phyloP scores from a whole-genome alignment of 2,329 filamentous ascomycete species.

The Paraconiothyrium brasiliense region DNA sequence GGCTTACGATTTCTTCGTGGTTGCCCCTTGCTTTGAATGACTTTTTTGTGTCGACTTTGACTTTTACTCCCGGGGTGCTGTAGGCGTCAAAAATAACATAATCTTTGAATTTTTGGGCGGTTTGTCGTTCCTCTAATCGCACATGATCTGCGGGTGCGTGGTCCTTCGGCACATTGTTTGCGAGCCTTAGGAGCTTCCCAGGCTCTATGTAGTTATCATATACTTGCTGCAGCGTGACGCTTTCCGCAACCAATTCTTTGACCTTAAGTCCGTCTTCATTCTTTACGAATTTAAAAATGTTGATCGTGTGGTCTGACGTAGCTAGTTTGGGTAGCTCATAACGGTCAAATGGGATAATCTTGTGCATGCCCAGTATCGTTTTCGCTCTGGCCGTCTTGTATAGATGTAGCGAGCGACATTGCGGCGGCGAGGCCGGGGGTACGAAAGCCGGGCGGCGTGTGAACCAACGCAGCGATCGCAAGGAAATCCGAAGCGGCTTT shows the following conservation, averaged over 20 bases:
- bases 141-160: background rate
- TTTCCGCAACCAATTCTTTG: conserved; percentile 6
- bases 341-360: conserved; percentile 28
- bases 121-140: conserved; percentile 10
- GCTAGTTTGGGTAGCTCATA: conserved; percentile 24
- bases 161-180: conserved; percentile 4
- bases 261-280: background rate
- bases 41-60: conserved; percentile 3
- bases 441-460: conserved; percentile 17
- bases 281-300: conserved; percentile 19
- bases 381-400: conserved; percentile 39
- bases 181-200: conserved; percentile 32
- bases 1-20: conserved; percentile 14
- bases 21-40: background rate
- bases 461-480: conserved; percentile 24
- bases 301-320: conserved; percentile 29
- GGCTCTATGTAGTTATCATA: conserved; percentile 31
- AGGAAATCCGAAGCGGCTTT: conserved; percentile 26
- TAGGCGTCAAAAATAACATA: conserved; percentile 25
- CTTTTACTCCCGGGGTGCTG: background rate
- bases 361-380: conserved; percentile 38
- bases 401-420: conserved; percentile 36
- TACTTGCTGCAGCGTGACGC: conserved; percentile 24
- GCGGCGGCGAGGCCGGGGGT: conserved; percentile 16
- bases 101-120: conserved; percentile 11